Conservation (phyloP, 2,329 filamentous ascomycete species). For the Scortechinia acanthostroma region DNA sequence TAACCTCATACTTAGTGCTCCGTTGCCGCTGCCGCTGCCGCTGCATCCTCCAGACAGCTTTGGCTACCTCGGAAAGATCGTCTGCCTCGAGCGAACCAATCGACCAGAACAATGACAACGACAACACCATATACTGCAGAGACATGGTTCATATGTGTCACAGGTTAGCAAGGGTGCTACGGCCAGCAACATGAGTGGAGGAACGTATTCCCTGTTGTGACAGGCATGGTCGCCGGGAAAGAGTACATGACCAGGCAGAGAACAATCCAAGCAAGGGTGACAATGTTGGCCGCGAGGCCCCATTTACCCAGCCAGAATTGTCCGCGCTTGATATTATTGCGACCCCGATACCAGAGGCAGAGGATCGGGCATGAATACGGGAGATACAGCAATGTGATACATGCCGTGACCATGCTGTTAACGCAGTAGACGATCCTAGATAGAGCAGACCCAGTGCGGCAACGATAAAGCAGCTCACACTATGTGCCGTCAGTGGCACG, state of each 20-base stretch:
- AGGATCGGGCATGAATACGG: conserved; percentile 35
- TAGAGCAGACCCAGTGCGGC: conserved; percentile 35
- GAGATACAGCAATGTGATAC: conserved; percentile 35
- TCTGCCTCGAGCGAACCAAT: conserved; percentile 21
- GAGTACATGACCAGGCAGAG: conserved; percentile 40
- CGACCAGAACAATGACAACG: conserved; percentile 19
- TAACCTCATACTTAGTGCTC: too few relatives aligned
- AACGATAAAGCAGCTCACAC: conserved; percentile 31
- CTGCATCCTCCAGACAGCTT: too few relatives aligned
- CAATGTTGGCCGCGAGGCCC: conserved; percentile 29
- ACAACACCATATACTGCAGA: conserved; percentile 23
- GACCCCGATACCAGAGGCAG: conserved; percentile 32
- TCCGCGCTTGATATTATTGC: conserved; percentile 30
- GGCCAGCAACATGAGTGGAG: not conserved
- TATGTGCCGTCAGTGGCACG: conserved; percentile 33
- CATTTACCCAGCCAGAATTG: conserved; percentile 37
- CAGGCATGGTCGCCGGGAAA: conserved; percentile 27
- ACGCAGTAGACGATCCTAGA: conserved; percentile 25
- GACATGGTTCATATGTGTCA: conserved; percentile 30
- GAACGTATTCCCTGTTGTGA: conserved; percentile 11
- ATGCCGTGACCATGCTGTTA: conserved; percentile 31
- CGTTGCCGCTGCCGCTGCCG: too few relatives aligned
- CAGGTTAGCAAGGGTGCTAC: not conserved
- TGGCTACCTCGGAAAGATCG: too few relatives aligned
- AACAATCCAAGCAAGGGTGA: conserved; percentile 34